phyloP scores from a whole-genome alignment of 768 basidiomycete genomes.

The Amanita inopinata region DNA sequence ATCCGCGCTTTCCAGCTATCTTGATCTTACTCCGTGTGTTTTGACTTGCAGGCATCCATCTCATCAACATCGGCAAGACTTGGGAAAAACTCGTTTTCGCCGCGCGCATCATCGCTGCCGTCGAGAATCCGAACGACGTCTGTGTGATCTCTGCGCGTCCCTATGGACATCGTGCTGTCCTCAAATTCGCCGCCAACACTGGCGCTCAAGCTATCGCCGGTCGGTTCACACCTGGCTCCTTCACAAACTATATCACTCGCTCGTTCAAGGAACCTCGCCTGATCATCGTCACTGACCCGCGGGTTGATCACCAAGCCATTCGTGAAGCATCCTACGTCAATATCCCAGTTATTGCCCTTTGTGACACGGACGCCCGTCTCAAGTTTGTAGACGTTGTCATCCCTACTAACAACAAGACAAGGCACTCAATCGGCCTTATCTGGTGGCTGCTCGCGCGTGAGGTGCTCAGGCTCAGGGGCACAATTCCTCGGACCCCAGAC shows the following conservation, averaged over 20 bases:
- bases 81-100: conserved; percentile 99
- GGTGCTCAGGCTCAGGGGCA: conserved; percentile 91
- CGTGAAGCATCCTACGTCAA: conserved; percentile 99
- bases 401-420: conserved; percentile 99
- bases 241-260: conserved; percentile 99
- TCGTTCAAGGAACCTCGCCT: conserved; percentile 99
- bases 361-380: conserved; percentile 96
- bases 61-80: conserved; percentile 98
- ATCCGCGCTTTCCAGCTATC: no score
- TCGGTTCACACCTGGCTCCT: conserved; percentile 97
- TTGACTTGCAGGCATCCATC: conserved; percentile 70
- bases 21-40: not conserved
- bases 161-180: conserved; percentile 98
- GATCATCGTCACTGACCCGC: conserved; percentile 97
- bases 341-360: conserved; percentile 99
- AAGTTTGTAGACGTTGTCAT: conserved; percentile 98
- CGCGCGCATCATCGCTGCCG: conserved; percentile 92
- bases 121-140: conserved; percentile 97
- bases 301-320: conserved; percentile 99
- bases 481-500: conserved; percentile 82
- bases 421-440: conserved; percentile 92
- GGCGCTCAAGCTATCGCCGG: conserved; percentile 98
- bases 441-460: conserved; percentile 98
- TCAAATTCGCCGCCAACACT: conserved; percentile 97
- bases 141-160: conserved; percentile 97